These are phyloP conservation scores for Fragilaria crotonensis DNA, from an alignment of 108 stramenopile genomes.

Conservation along the genomic window DNA sequence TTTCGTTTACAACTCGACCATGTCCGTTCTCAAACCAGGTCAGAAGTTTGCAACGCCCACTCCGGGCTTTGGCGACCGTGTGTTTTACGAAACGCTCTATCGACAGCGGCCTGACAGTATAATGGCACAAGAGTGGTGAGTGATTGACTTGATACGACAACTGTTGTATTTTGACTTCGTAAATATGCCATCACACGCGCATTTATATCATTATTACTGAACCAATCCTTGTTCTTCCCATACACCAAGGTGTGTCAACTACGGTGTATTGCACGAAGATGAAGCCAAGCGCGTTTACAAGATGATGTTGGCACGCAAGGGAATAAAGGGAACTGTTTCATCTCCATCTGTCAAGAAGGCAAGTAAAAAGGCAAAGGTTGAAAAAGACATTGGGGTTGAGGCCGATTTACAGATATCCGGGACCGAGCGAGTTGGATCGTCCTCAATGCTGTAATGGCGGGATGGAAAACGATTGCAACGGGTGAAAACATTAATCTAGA, in stretches of 20 bases:
- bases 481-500: neutral
- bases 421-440: constrained; percentile 52
- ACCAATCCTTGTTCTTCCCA: too few relatives aligned
- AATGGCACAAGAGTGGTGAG: constrained; percentile 89
- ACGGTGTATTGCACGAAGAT: constrained; percentile 66
- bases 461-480: neutral
- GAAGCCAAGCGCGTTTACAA: constrained; percentile 51
- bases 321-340: constrained; percentile 8
- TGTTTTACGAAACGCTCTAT: constrained; percentile 66
- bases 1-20: neutral
- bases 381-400: constrained; percentile 48
- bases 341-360: constrained; percentile 4
- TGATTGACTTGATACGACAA: neutral
- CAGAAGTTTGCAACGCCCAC: constrained; percentile 85
- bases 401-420: constrained; percentile 59
- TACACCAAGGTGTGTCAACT: constrained; percentile 79
- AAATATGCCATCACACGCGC: neutral
- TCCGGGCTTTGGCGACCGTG: constrained; percentile 65
- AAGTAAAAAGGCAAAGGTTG: constrained; percentile 39
- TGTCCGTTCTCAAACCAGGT: constrained; percentile 49
- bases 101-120: constrained; percentile 63
- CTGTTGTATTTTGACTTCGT: too few relatives aligned
- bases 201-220: too few relatives aligned
- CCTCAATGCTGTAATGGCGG: constrained; percentile 28
- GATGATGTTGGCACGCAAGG: constrained; percentile 52